phyloP scores from a whole-genome alignment of 176 grass and related monocot species.

The Oryza meridionalis region DNA sequence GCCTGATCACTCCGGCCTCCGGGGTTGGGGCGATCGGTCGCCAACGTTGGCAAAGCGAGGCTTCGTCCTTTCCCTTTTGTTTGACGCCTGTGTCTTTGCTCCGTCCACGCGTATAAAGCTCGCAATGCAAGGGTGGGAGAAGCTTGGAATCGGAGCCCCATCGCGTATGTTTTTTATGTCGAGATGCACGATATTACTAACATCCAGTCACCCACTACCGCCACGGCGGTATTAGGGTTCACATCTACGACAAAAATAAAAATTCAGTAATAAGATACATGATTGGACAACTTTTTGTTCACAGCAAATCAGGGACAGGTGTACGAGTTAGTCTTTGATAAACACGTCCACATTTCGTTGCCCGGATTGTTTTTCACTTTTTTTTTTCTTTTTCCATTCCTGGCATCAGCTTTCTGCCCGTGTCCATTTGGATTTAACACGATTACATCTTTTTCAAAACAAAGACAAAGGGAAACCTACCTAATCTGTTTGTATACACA shows the following conservation, averaged over 20 bases:
- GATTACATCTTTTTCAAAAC: background rate
- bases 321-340: background rate
- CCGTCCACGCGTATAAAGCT: conserved; percentile 32
- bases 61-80: background rate
- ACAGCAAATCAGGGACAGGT: background rate
- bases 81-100: background rate
- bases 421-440: conserved; percentile 1
- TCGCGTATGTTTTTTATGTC: background rate
- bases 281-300: background rate
- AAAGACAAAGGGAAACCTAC: background rate
- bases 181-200: too few species aligned
- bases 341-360: conserved; percentile 13
- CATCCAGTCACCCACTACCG: background rate
- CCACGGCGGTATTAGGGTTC: background rate
- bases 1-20: background rate
- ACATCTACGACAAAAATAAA: background rate
- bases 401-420: background rate
- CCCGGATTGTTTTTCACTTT: background rate
- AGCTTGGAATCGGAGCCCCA: background rate
- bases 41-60: conserved; percentile 13
- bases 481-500: conserved; percentile 4
- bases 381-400: too few species aligned
- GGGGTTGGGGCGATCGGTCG: conserved; percentile 5
- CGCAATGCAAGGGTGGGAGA: background rate
- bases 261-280: background rate